Evolutionary conservation across 2,329 filamentous ascomycete species (phyloP), one percentile per base, ranked within the genome.

Genomic region (Diaporthe sp.): DNA sequence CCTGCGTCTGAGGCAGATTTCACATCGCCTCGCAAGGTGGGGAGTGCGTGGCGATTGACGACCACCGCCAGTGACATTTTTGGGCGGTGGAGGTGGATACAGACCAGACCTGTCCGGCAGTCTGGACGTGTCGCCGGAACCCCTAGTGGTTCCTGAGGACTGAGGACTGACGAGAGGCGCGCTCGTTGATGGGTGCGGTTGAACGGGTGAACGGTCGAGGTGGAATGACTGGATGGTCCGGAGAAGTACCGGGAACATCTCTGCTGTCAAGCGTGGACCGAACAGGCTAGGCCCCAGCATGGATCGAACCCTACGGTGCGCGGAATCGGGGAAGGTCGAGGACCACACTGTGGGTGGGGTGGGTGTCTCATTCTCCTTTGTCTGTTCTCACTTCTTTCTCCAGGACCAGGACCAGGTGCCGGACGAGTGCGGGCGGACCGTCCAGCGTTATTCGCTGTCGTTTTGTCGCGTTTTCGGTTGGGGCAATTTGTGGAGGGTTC

Each of bases 181-280:
- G 49, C 49, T 49, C 65, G 65, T 70, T 70, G 65, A 70, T 70
- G 65, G 65, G 65, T 42, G 65, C 65, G 65, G 65, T 70, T 70
- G 65, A 55, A 70, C 49, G 65, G 65, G 34, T 65, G 61, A 65
- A 65, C 61, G 61, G 61, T 65, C 49, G 49, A 55, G 34, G 49
- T 70, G 65, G 65, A 53, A 53, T 53, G 65, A 68, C 65, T 68
- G 47, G 34, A 37, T 51, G 65, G 49, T n/a, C 49, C 65, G 65
- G 65, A 70, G 65, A 70, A 70, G 65, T 70, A 70, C 65, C 65
- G 65, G 65, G 65, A 55, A 70, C 65, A 70, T 55, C 34, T 70
- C 65, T 70, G 71, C 49, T 53, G 42, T 51, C 44, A 53, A 61
- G 57, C 57, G 57, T 39, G 37, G 57, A 60, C 49, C 51, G 58